Evolutionary conservation across 2,329 filamentous ascomycete genomes (phyloP).

Genomic region (Penicillium sp.): DNA sequence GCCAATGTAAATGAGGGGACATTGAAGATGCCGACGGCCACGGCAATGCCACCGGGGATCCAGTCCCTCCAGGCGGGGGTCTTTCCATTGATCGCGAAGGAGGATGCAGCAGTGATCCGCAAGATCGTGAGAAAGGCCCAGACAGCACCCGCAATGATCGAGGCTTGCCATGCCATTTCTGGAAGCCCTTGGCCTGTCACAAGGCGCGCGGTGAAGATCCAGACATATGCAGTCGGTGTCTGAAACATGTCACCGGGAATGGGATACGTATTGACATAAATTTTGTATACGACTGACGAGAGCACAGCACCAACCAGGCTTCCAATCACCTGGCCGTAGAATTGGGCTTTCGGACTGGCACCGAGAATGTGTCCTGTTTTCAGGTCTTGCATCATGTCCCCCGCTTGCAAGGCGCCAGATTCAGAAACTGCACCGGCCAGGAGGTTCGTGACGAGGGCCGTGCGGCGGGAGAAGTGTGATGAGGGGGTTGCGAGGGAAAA

Average conservation of each 20-base stretch:
- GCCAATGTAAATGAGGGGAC: constrained; percentile 93
- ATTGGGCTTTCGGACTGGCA: constrained; percentile 88
- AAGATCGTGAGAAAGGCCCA: constrained; percentile 67
- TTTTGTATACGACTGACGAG: constrained; percentile 76
- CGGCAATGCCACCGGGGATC: constrained; percentile 79
- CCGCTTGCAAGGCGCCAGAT: constrained; percentile 82
- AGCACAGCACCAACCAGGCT: constrained; percentile 78
- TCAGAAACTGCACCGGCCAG: constrained; percentile 85
- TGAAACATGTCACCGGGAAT: constrained; percentile 88
- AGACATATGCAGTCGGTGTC: constrained; percentile 90
- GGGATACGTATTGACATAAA: constrained; percentile 85
- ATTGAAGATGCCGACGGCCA: constrained; percentile 97
- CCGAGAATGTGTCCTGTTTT: constrained; percentile 93
- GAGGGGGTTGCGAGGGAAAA: constrained; percentile 85
- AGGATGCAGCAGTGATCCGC: constrained; percentile 52
- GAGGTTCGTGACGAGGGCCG: constrained; percentile 86
- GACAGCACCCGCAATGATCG: constrained; percentile 64
- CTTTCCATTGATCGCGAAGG: constrained; percentile 25
- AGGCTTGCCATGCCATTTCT: constrained; percentile 73
- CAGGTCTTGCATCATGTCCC: constrained; percentile 93
- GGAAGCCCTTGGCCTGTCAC: constrained; percentile 89
- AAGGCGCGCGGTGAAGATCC: constrained; percentile 91
- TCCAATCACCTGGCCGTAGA: constrained; percentile 92
- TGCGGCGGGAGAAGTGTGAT: constrained; percentile 68
- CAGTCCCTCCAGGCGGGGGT: constrained; percentile 60